phyloP scores from a whole-genome alignment of 352 stramenopile species.

The Phytophthora syringae region DNA sequence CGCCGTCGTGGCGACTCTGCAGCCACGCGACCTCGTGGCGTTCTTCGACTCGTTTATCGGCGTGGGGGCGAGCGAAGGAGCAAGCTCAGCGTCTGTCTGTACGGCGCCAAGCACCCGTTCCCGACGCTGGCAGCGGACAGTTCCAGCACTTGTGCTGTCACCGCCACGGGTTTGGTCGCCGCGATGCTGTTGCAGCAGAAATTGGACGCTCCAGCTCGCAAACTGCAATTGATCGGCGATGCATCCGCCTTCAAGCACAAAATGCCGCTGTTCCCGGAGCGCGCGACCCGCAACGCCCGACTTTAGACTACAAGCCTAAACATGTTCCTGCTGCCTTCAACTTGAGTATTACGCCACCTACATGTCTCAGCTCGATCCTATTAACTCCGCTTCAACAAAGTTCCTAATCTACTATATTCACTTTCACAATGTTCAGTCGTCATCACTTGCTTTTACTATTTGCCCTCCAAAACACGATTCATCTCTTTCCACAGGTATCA shows the following conservation, averaged over 20 bases:
- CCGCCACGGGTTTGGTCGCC: slow-evolving; percentile 33
- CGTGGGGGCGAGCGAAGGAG: slow-evolving; percentile 35
- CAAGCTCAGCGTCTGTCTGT: slow-evolving; percentile 64
- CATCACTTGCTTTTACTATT: no score
- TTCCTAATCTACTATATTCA: no score
- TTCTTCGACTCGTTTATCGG: slow-evolving; percentile 73
- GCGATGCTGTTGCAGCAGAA: slow-evolving; percentile 50
- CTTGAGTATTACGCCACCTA: no score
- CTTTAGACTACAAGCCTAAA: slow-evolving; percentile 19
- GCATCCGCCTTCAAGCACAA: slow-evolving; percentile 63
- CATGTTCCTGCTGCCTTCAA: neutral
- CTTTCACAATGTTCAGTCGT: no score
- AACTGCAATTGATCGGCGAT: slow-evolving; percentile 50
- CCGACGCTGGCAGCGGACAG: slow-evolving; percentile 27
- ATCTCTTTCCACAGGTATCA: no score
- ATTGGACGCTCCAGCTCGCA: neutral
- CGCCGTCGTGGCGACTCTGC: slow-evolving; percentile 50
- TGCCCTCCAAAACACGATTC: no score
- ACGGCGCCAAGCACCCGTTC: slow-evolving; percentile 62
- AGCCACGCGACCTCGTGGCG: slow-evolving; percentile 52
- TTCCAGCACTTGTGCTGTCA: neutral
- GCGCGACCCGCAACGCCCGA: slow-evolving; percentile 27
- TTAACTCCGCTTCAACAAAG: no score
- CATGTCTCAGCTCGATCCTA: no score
- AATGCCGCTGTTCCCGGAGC: slow-evolving; percentile 76